Conservation (phyloP, 805 yeast genomes). For the Kodamaea sagamina region DNA sequence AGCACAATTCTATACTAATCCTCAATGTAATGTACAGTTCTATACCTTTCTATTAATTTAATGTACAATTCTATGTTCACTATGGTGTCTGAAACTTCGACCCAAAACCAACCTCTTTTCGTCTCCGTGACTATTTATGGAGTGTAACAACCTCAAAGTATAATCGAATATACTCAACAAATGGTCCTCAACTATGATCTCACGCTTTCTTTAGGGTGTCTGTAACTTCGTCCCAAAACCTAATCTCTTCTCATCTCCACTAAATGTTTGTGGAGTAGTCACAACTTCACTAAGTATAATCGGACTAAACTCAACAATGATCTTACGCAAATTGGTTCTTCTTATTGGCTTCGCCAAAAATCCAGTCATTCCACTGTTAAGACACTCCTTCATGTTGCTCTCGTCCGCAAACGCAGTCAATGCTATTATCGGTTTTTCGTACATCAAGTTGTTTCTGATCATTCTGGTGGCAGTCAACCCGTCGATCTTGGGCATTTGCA, state of each 20-base stretch:
- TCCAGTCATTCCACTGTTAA: slow-evolving; percentile 90
- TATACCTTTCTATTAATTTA: too few species aligned
- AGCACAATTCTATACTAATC: too few species aligned
- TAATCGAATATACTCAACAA: too few species aligned
- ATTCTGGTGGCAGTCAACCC: slow-evolving; percentile 81
- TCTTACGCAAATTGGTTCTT: slow-evolving; percentile 63
- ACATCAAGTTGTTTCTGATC: slow-evolving; percentile 64
- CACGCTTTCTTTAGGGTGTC: background rate
- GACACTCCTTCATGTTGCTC: slow-evolving; percentile 80
- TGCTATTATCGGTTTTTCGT: slow-evolving; percentile 80
- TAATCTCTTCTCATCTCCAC: slow-evolving; percentile 30
- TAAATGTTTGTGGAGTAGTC: slow-evolving; percentile 34
- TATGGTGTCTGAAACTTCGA: too few species aligned
- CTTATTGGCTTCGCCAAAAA: slow-evolving; percentile 87
- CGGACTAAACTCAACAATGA: slow-evolving; percentile 51
- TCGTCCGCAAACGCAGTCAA: slow-evolving; percentile 95
- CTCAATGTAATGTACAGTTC: too few species aligned
- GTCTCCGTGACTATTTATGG: too few species aligned
- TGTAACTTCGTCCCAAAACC: slow-evolving; percentile 18
- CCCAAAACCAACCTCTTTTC: too few species aligned
- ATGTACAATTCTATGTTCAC: too few species aligned
- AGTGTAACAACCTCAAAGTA: too few species aligned
- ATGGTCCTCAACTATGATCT: too few species aligned
- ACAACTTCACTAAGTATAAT: slow-evolving; percentile 33
- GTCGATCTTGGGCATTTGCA: slow-evolving; percentile 94